Conservation (phyloP, 345 rosid species). For the Eucalyptus paniculata region DNA sequence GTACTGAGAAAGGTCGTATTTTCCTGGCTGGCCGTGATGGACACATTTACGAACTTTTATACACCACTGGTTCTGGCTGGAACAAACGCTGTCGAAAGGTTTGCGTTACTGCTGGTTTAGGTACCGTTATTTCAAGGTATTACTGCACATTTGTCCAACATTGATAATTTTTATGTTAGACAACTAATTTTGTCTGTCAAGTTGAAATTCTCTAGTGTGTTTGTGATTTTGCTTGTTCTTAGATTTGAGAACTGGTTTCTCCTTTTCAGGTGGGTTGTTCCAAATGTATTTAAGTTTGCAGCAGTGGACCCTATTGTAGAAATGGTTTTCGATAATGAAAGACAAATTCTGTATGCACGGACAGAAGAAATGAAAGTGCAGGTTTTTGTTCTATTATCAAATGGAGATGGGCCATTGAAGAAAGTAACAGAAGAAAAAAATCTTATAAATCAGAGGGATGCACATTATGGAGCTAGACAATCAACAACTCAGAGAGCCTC, state of each 20-base stretch:
- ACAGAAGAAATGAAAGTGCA: constrained; percentile 96
- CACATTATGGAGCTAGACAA: constrained; percentile 60
- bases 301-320: constrained; percentile 87
- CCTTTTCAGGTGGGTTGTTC: constrained; percentile 87
- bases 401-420: constrained; percentile 76
- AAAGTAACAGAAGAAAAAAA: constrained; percentile 93
- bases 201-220: background rate
- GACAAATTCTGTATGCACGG: constrained; percentile 84
- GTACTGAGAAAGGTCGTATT: constrained; percentile 80
- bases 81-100: constrained; percentile 84
- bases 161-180: background rate
- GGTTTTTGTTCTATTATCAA: constrained; percentile 59
- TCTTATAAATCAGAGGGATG: constrained; percentile 70
- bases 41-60: constrained; percentile 75
- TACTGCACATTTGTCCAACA: background rate
- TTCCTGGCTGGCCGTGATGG: constrained; percentile 95
- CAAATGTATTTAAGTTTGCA: constrained; percentile 90
- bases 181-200: background rate
- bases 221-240: background rate
- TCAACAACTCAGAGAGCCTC: constrained; percentile 41
- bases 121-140: constrained; percentile 93
- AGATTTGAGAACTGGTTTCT: background rate
- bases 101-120: constrained; percentile 90
- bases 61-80: constrained; percentile 91
- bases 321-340: constrained; percentile 88